Conservation (phyloP, 2,329 filamentous ascomycete genomes). For the Pseudovirgaria hyperparasitica region DNA sequence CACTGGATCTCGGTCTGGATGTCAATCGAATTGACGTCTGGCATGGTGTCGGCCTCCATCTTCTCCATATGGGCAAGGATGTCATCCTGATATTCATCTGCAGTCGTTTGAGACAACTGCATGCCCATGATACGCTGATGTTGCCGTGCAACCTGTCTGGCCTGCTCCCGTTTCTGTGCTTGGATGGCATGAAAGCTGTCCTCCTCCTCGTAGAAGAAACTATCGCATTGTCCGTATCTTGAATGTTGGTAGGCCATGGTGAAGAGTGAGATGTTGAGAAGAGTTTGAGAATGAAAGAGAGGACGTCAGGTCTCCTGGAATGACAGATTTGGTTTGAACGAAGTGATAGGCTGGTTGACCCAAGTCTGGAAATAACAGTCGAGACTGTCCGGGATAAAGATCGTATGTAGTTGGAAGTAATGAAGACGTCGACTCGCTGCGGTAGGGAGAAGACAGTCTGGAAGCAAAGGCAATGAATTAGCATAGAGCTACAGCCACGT, state of each 20-base stretch:
- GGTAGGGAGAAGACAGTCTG: no score
- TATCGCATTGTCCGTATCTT: conserved; percentile 52
- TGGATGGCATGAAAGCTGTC: conserved; percentile 40
- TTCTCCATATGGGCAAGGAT: conserved; percentile 86
- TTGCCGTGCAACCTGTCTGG: conserved; percentile 66
- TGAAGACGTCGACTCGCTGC: no score
- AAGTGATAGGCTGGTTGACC: conserved; percentile 32
- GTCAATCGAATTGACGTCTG: conserved; percentile 94
- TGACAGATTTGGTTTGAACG: conserved; percentile 20
- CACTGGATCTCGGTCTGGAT: conserved; percentile 99
- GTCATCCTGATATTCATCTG: conserved; percentile 88
- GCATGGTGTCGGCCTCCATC: conserved; percentile 84
- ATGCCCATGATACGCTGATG: conserved; percentile 80
- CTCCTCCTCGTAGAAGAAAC: conserved; percentile 53
- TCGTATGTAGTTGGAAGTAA: conserved; percentile 47
- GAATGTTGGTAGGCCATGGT: conserved; percentile 45
- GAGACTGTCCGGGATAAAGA: conserved; percentile 37
- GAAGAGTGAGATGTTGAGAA: conserved; percentile 16
- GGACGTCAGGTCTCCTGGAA: conserved; percentile 36
- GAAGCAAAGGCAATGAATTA: no score
- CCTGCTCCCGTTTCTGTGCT: conserved; percentile 60
- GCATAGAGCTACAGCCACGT: no score
- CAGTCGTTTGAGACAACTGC: conserved; percentile 73
- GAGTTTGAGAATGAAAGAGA: conserved; percentile 26
- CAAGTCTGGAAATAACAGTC: no score